phyloP scores from a whole-genome alignment of 306 rosid genomes.

The Dryas octopetala region DNA sequence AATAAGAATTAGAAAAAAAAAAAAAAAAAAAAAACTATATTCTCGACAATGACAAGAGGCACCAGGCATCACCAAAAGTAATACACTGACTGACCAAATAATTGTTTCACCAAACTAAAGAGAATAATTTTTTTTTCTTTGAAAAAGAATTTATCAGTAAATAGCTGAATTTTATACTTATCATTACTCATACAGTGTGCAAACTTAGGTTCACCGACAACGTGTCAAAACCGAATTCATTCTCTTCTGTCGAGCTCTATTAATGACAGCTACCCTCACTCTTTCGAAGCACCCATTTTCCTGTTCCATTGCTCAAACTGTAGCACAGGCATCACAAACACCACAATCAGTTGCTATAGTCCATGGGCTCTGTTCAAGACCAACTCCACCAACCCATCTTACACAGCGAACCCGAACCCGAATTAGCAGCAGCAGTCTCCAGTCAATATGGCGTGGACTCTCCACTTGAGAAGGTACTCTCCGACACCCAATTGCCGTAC shows the following conservation, averaged over 20 bases:
- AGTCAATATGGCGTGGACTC: conserved; percentile 6
- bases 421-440: not conserved
- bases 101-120: too few species aligned
- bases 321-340: not conserved
- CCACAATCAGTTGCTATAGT: not conserved
- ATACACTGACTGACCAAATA: too few species aligned
- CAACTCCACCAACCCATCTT: conserved; percentile 27
- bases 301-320: not conserved
- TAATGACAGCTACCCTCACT: too few species aligned
- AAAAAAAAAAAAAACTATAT: too few species aligned
- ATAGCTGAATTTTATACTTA: too few species aligned
- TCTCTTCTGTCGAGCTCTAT: not conserved
- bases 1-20: too few species aligned
- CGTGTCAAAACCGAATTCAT: not conserved
- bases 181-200: too few species aligned
- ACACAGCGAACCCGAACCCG: conserved; percentile 6
- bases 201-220: not conserved
- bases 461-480: conserved; percentile 50
- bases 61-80: not conserved
- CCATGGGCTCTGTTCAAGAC: conserved; percentile 32
- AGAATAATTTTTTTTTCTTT: too few species aligned
- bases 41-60: too few species aligned
- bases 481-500: conserved; percentile 33
- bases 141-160: too few species aligned
- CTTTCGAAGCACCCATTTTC: too few species aligned